These are phyloP conservation scores for Lasiodiplodia theobromae DNA, from an alignment of 2,329 filamentous ascomycete species.

Conservation along the genomic window DNA sequence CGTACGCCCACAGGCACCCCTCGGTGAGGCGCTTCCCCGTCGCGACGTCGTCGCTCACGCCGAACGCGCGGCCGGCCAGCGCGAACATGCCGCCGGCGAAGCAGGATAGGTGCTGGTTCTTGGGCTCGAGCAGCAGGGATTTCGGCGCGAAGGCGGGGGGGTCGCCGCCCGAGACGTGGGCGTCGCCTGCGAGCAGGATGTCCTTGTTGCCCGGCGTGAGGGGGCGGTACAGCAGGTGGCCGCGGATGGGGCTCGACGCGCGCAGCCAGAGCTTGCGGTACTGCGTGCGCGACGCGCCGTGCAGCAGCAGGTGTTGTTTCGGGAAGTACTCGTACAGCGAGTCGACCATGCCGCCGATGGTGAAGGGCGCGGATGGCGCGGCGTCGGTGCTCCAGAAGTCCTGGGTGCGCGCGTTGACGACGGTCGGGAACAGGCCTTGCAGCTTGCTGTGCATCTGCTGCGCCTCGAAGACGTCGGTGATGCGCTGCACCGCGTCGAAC, in stretches of 20 bases:
- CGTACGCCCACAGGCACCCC: constrained; percentile 69
- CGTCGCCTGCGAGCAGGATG: constrained; percentile 43
- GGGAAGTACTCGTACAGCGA: constrained; percentile 50
- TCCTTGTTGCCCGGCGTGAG: constrained; percentile 44
- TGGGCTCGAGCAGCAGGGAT: constrained; percentile 29
- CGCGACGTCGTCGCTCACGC: constrained; percentile 59
- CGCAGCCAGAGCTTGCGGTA: constrained; percentile 65
- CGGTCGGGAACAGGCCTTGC: constrained; percentile 48
- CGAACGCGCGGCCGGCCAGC: constrained; percentile 64
- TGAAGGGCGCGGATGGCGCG: constrained; percentile 40
- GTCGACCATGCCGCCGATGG: constrained; percentile 47
- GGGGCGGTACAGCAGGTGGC: constrained; percentile 59
- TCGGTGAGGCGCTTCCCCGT: constrained; percentile 65
- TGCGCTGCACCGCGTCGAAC: constrained; percentile 46
- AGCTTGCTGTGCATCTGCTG: constrained; percentile 42
- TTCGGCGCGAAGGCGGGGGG: constrained; percentile 30
- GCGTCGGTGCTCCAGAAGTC: constrained; percentile 33
- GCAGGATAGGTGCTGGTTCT: constrained; percentile 57
- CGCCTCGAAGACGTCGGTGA: constrained; percentile 42
- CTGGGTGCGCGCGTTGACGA: constrained; percentile 45
- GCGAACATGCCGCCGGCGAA: constrained; percentile 71
- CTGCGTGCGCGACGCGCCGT: constrained; percentile 50
- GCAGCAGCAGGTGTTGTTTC: constrained; percentile 49
- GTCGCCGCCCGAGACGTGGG: constrained; percentile 36
- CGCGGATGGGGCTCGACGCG: constrained; percentile 51